Evolutionary conservation across 2,329 filamentous ascomycete species (phyloP).

Genomic region (Lecanosticta acicola): DNA sequence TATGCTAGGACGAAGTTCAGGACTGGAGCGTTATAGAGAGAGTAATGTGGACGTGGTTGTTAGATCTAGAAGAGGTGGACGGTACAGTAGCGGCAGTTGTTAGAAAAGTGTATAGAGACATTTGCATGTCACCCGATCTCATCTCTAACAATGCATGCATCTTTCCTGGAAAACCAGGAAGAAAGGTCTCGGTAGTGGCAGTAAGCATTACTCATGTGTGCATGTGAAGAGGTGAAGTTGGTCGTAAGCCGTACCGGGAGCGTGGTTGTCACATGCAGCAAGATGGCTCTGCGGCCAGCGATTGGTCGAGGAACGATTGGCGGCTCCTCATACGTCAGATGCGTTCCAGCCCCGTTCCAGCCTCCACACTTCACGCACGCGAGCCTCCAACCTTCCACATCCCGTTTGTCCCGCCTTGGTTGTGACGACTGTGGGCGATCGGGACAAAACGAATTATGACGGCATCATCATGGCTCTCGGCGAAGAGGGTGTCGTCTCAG

Average conservation of each 20-base stretch:
- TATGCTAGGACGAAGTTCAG: conserved; percentile 3
- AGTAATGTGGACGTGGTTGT: too few species aligned
- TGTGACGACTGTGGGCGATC: too few species aligned
- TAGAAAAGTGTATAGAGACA: too few species aligned
- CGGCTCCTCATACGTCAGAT: not conserved
- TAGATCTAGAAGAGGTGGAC: too few species aligned
- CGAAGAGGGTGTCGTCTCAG: not conserved
- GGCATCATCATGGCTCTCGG: not conserved
- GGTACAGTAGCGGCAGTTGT: too few species aligned
- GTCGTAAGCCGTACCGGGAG: not conserved
- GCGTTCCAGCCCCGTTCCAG: not conserved
- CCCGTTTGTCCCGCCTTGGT: not conserved
- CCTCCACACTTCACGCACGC: not conserved
- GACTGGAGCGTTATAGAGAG: not conserved
- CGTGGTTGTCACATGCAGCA: not conserved
- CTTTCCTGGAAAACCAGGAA: too few species aligned
- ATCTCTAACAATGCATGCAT: too few species aligned
- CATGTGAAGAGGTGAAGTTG: not conserved
- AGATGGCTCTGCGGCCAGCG: not conserved
- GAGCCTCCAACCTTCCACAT: not conserved
- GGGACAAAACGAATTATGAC: not conserved
- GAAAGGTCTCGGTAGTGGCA: too few species aligned
- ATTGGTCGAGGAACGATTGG: too few species aligned
- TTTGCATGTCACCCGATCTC: too few species aligned
- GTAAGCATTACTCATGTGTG: too few species aligned